Conservation (phyloP, 1,284 basidiomycete species). For the Vanrija pseudolonga region DNA sequence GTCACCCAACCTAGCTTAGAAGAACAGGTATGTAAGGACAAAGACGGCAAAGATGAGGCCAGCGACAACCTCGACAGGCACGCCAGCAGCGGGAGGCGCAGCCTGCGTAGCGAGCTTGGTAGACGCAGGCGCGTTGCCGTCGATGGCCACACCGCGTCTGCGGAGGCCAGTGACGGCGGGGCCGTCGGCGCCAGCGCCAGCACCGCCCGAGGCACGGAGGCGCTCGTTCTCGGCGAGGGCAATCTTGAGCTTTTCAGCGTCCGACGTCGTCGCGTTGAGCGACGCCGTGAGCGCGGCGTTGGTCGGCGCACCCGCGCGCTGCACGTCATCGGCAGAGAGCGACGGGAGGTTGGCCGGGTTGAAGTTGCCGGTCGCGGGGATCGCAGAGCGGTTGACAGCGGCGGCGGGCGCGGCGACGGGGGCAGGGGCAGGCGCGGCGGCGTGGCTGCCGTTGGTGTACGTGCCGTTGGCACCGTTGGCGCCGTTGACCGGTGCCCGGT, state of each 20-base stretch:
- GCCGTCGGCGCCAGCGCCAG: slow-evolving; percentile 31
- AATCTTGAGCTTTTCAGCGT: slow-evolving; percentile 44
- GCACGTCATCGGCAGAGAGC: slow-evolving; percentile 30
- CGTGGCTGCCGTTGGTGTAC: slow-evolving; percentile 3
- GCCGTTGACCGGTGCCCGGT: neutral
- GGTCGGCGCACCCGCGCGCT: slow-evolving; percentile 23
- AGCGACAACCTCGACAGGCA: slow-evolving; percentile 56
- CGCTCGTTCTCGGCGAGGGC: slow-evolving; percentile 46
- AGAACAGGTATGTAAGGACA: slow-evolving; percentile 56
- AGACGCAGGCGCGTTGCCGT: slow-evolving; percentile 16
- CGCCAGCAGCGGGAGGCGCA: slow-evolving; percentile 38
- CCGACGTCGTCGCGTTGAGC: slow-evolving; percentile 35
- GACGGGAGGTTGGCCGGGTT: slow-evolving; percentile 20
- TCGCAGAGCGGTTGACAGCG: slow-evolving; percentile 1
- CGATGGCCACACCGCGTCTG: slow-evolving; percentile 36
- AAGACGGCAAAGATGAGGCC: slow-evolving; percentile 56
- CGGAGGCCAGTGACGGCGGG: slow-evolving; percentile 41
- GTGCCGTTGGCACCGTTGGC: slow-evolving; percentile 2
- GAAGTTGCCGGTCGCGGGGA: slow-evolving; percentile 1
- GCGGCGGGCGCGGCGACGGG: slow-evolving; percentile 6
- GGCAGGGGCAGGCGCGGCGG: slow-evolving; percentile 1
- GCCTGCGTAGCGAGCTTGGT: slow-evolving; percentile 25
- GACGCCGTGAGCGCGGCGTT: slow-evolving; percentile 39
- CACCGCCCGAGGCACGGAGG: slow-evolving; percentile 37
- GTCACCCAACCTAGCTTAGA: slow-evolving; percentile 33